Conservation (phyloP, 495 filamentous ascomycete species). For the Amphirosellinia nigrospora region DNA sequence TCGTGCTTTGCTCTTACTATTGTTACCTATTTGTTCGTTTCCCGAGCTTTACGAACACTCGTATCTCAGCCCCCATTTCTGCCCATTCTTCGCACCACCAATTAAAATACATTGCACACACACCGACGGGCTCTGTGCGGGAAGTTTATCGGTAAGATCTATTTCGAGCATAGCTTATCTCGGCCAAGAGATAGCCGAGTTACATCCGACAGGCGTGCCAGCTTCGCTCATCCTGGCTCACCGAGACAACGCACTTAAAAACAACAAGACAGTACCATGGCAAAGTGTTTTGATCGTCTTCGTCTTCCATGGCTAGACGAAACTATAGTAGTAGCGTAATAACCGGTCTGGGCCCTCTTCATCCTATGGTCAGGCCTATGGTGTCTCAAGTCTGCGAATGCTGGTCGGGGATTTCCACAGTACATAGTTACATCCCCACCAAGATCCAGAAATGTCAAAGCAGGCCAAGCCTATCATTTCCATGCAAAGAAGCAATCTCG, state of each 20-base stretch:
- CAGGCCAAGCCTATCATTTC: slow-evolving; percentile 19
- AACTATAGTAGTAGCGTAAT: not conserved
- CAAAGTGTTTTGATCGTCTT: not conserved
- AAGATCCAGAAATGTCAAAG: slow-evolving; percentile 8
- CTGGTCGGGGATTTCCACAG: slow-evolving; percentile 3
- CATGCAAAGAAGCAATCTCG: slow-evolving; percentile 16
- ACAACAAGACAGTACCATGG: not conserved
- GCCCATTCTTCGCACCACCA: not conserved
- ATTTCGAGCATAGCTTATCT: slow-evolving; percentile 2
- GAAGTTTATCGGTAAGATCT: slow-evolving; percentile 5
- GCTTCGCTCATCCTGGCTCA: not conserved
- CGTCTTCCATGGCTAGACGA: not conserved
- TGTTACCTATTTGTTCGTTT: not conserved
- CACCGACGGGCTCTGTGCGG: no score
- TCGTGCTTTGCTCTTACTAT: not conserved
- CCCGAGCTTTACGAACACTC: not conserved
- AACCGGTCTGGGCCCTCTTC: slow-evolving; percentile 16
- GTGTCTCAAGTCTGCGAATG: not conserved
- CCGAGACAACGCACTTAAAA: not conserved
- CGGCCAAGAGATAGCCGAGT: slow-evolving; percentile 15
- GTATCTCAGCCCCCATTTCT: not conserved
- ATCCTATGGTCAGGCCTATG: no score
- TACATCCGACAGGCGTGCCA: not conserved
- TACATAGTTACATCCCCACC: not conserved
- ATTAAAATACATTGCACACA: not conserved